Evolutionary conservation across 495 filamentous ascomycete species (phyloP), one percentile per base, ranked within the genome.

Genomic region (Haplographium delicatum): DNA sequence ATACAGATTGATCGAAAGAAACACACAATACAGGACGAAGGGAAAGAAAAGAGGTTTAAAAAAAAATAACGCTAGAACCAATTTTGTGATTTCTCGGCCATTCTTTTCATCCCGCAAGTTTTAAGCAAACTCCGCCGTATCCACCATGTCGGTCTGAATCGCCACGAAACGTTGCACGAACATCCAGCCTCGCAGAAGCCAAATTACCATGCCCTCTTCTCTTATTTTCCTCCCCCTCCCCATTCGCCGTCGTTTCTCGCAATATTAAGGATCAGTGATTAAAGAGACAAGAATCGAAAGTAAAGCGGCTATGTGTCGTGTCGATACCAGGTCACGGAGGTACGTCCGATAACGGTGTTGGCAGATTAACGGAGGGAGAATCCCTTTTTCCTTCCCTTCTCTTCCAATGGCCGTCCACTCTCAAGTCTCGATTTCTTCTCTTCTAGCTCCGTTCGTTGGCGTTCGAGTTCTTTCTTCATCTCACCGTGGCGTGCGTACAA

Each of bases 401-500:
- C 89, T 76, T 97, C 93, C 75, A 97, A 71, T 49, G 94, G 94
- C 60, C 91, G 76, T 62, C 93, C 93, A 62, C 80, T 95, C 71
- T 98, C 93, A 72, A 98, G 72, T 56, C 93, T 81, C 44, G 75
- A 58, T 73, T 96, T 98, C 85, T 98, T 98, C 67, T 98, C 93
- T 64, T 98, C 93, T 60, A 98, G 79, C 68, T 98, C 93, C 66
- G 78, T 65, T 65, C 90, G 84, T 73, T 97, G 94, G 53, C 89
- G 80, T 61, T 98, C 94, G 51, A 98, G 81, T 70, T 97, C 91
- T 58, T 98, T 93, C 78, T 97, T 98, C 93, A 98, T 98, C 78
- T 98, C 93, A 62, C 89, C 81, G 73, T 98, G 93, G 61, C 93
- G 84, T 48, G 94, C 89, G 62, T 97, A 96, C 54, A 98, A 72